Evolutionary conservation across 2,329 filamentous ascomycete genomes (phyloP), one percentile per base, ranked within the genome.

Genomic region (Huntiella bhutanensis): DNA sequence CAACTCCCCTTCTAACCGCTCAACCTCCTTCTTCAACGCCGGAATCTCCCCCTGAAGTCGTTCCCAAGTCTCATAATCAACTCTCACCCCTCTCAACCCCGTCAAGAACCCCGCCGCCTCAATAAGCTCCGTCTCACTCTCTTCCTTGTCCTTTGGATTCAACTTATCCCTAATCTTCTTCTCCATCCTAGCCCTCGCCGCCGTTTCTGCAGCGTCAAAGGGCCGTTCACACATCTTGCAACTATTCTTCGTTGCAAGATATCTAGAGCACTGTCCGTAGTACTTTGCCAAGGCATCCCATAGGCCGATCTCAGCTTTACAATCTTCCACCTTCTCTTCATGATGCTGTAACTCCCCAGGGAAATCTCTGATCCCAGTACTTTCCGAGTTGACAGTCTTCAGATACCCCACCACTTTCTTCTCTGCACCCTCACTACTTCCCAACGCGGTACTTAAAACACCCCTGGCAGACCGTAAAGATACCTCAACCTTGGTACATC

Each of bases 401-500:
- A 79, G 64, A 13, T 67, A 71, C 7, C 57, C 55, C 17, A 72
- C 53, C 0, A 79, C 72, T 10, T 63, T 69, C 34, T 70, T 64
- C 50, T 82, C 73, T 56, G 75, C 80, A 28, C 65, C 65, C 34
- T 73, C 64, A 37, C 75, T 65, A 49, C 86, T 80, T 28, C 70
- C 64, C 11, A 71, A 66, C 53, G 79, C 79, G 56, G 74, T 73
- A 53, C 71, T 74, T 19, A 80, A 65, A 10, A 73, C 73, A n/a
- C 76, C 74, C 39, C 74, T 75, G 17, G 70, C 64, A 41, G 68
- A 77, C 40, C 75, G 78, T 33, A 92, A 64, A 55, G 75, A 77
- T 59, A 76, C 85, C 51, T 86, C 80, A 8, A 85, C 63, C 53
- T 87, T 80, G 55, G 84, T 80, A 28, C 88, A 68, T 54, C 87